These are phyloP conservation scores for Dryadomyces quercus-mongolicae DNA, from an alignment of 2,329 filamentous ascomycete genomes.

Conservation along the genomic window DNA sequence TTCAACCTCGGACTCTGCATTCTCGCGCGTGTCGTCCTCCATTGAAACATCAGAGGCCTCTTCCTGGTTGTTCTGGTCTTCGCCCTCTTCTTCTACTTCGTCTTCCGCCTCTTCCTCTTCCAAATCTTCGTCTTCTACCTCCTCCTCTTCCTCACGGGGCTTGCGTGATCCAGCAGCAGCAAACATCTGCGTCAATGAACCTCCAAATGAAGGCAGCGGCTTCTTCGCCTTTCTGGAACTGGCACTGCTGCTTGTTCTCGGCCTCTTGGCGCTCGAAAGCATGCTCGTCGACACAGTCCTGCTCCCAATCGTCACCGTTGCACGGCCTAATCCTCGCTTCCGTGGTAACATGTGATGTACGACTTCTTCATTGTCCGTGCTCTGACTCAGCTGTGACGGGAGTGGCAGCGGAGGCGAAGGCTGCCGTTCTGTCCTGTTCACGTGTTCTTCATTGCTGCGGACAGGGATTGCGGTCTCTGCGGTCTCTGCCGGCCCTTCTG, in stretches of 20 bases:
- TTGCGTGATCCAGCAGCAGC: slow-evolving; percentile 3
- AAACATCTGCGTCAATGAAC: slow-evolving; percentile 15
- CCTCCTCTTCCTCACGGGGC: background rate
- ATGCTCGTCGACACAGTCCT: slow-evolving; percentile 54
- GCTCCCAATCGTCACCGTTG: slow-evolving; percentile 64
- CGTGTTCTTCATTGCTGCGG: background rate
- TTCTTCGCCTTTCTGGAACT: slow-evolving; percentile 17
- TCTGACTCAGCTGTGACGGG: background rate
- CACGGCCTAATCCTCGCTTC: slow-evolving; percentile 51
- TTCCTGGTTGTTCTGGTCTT: slow-evolving; percentile 9
- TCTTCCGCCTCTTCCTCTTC: slow-evolving; percentile 4
- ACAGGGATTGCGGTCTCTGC: background rate
- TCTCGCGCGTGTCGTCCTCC: background rate
- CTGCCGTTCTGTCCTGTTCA: no score
- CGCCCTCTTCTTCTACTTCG: slow-evolving; percentile 5
- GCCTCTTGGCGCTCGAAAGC: slow-evolving; percentile 41
- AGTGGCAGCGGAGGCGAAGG: no score
- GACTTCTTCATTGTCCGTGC: background rate
- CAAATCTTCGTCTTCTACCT: slow-evolving; percentile 2
- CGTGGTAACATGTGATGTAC: slow-evolving; percentile 19
- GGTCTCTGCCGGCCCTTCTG: background rate
- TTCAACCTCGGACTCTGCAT: background rate
- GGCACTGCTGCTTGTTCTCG: slow-evolving; percentile 28
- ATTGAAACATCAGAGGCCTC: slow-evolving; percentile 8
- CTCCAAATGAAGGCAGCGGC: slow-evolving; percentile 12